A percentile compares a stretch with the other conserved stretches of the same genome.
Conservation (phyloP, 1,284 basidiomycete genomes). For the Trametes hirsuta region DNA sequence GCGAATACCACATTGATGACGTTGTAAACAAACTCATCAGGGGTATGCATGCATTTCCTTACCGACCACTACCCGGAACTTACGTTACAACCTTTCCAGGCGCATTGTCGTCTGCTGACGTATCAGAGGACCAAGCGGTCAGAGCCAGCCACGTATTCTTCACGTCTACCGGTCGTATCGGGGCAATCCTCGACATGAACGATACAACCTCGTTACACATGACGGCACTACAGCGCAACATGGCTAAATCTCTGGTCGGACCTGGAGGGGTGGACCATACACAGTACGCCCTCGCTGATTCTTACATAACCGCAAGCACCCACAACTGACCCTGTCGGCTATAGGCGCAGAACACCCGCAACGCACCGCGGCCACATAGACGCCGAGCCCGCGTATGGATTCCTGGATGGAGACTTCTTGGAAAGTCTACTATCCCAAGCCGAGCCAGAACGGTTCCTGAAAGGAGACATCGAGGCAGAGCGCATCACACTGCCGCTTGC, state of each 20-base stretch:
- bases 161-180: constrained; percentile 81
- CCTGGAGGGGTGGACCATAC: constrained; percentile 68
- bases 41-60: constrained; percentile 43
- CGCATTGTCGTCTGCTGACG: constrained; percentile 24
- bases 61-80: neutral
- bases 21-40: constrained; percentile 69
- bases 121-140: constrained; percentile 33
- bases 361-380: constrained; percentile 57
- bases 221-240: constrained; percentile 78
- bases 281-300: constrained; percentile 43
- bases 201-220: constrained; percentile 64
- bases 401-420: constrained; percentile 90
- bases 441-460: constrained; percentile 46
- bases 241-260: constrained; percentile 58
- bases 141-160: constrained; percentile 74
- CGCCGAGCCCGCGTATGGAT: constrained; percentile 67
- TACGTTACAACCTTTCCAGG: constrained; percentile 10
- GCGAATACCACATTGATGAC: constrained; percentile 71
- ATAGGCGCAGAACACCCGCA: constrained; percentile 71
- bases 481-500: constrained; percentile 47
- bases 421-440: constrained; percentile 63
- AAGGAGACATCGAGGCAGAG: constrained; percentile 60
- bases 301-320: neutral
- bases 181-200: constrained; percentile 72
- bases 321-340: neutral